Evolutionary conservation across 2,329 filamentous ascomycete species (phyloP), one percentile per base, ranked within the genome.

Genomic region (Clonostachys chloroleuca): DNA sequence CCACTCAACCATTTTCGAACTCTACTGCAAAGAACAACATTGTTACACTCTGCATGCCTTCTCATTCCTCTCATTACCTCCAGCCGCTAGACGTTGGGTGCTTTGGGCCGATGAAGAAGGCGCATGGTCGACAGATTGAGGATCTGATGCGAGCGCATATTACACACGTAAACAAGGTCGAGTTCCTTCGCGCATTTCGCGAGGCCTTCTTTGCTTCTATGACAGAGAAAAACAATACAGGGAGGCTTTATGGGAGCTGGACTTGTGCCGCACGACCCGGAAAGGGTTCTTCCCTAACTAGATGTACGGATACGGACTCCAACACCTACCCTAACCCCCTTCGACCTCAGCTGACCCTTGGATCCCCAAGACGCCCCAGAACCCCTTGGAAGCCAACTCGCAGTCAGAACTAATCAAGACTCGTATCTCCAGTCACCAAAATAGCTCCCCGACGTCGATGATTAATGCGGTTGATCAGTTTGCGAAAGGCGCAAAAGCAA

Each of bases 41-140:
- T 53, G 62, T 67, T 45, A 59, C 57, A 43, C 54, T 67, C 51
- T 69, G 47, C 48, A 64, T 69, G 47, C 62, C 59, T 45, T 6
- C 56, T 13, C 52, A 68, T 52, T 64, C 54, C 33, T 70, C 61
- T 47, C 54, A 70, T 56, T 45, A 66, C 14, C 59, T 66, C 17
- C 58, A 73, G 54, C 66, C 62, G 43, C 63, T 72, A 44, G 58
- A 71, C 59, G 53, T 69, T 40, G 57, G 55, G 20, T 64, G 56
- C 52, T 72, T 71, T 55, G 49, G 55, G 44, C 54, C 58, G 17
- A 54, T 69, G n/a, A 69, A 69, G 53, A 43, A 45, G 13, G 50
- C 49, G 47, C 67, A 69, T 49, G 40, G 60, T 37, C 40, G 53
- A 34, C 20, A 59, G 46, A 56, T 69, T 42, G 49, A 58, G 47